Base-by-base conservation (phyloP, 768 basidiomycete genomes). In the Naganishia vishniacii region DNA sequence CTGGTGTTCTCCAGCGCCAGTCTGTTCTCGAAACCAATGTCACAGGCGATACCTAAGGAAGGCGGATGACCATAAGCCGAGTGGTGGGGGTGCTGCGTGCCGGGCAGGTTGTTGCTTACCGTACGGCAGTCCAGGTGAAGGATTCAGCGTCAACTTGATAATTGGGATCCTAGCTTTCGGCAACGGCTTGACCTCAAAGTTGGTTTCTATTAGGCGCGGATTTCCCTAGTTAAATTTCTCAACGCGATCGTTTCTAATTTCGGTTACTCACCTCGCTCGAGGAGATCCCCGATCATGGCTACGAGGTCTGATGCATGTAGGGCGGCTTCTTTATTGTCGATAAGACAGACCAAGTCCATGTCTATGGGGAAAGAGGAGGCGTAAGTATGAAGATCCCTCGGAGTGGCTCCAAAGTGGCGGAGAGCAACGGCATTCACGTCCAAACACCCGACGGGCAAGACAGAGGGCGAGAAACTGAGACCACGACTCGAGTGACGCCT, bases 141-240 rank as follows among this genome's bases (percentile, higher is more conserved):
- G 89, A 75, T 90, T 87, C 26, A 98, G 83, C 25, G 89, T 91
- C 60, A 99, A 82, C 80, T 99, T 99, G 73, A 99, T 91, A 74
- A 99, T 99, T 34, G 94, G 94, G 81, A 98, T 97, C 71, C 94
- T 88, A 12, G 94, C 94, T 79, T 92, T 88, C 11, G 94, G 93
- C 25, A 99, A 81, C 12, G 91, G 87, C 78, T 98, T 97, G 80
- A 98, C 93, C 73, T 88, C 85, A 74, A 94, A 93, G 76, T 92
- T 92, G 40, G 91, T 93, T 80, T 95, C 91, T 92, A 61, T 37
- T 37, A 8, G 9, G 37, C 37, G 37, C 37, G 37, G 16, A n/a
- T n/a, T n/a, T n/a, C n/a, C n/a, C n/a, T n/a, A n/a, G n/a, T n/a
- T n/a, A n/a, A n/a, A n/a, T n/a, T n/a, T n/a, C n/a, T n/a, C n/a